Percentiles rank a stretch among this genome's conserved stretches.
Evolutionary conservation across 345 rosid genomes (phyloP).

Genomic region (Geranium rotundifolium): DNA sequence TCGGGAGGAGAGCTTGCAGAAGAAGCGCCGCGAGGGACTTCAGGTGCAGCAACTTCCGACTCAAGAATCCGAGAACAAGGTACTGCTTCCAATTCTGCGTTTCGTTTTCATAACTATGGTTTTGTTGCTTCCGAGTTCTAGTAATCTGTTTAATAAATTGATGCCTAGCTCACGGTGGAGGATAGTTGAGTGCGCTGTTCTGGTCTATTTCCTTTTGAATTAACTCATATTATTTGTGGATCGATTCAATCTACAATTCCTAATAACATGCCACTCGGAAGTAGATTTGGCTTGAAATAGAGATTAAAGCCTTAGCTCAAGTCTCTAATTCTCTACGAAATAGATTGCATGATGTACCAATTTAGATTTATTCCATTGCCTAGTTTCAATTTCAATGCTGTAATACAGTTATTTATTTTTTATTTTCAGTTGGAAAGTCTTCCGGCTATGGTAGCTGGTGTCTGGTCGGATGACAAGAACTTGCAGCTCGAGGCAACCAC

Average conservation of each 20-base stretch:
- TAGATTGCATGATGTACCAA: background rate
- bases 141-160: too few relatives aligned
- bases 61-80: slow-evolving; percentile 54
- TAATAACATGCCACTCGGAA: too few relatives aligned
- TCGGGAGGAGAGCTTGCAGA: slow-evolving; percentile 82
- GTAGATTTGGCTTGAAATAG: too few relatives aligned
- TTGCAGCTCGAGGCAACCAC: slow-evolving; percentile 76
- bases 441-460: slow-evolving; percentile 54
- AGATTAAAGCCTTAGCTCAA: too few relatives aligned
- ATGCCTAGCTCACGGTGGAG: too few relatives aligned
- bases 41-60: slow-evolving; percentile 40
- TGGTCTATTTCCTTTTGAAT: too few relatives aligned
- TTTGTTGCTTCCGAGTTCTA: background rate
- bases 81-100: background rate
- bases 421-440: slow-evolving; percentile 61
- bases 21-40: slow-evolving; percentile 86
- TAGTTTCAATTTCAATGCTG: background rate
- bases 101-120: too few relatives aligned
- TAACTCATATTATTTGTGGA: too few relatives aligned
- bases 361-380: background rate
- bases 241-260: too few relatives aligned
- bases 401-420: slow-evolving; percentile 2
- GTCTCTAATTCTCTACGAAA: too few relatives aligned
- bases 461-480: slow-evolving; percentile 40
- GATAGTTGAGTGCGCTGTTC: too few relatives aligned